Base-by-base conservation (phyloP, 140 eudicot species). In the Senecio squalidus region DNA sequence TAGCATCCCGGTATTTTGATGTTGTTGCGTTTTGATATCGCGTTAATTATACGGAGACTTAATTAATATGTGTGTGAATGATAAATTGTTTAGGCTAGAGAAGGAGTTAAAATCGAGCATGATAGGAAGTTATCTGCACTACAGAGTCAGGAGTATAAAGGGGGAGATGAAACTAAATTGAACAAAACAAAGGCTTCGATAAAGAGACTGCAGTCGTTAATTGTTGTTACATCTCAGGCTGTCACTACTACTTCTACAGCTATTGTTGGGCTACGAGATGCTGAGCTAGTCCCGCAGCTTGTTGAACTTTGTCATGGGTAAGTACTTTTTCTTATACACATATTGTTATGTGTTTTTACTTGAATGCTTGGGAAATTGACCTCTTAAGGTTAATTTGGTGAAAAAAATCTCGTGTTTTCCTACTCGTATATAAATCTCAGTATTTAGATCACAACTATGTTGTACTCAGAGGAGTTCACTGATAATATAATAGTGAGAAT, bases 271-370 rank as follows among this genome's bases (percentile, higher is more conserved):
- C 66, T 78, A 49, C 63, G 98, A 54, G 95, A 90, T 73, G 64
- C 94, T 17, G 94, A 86, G 56, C 88, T 90, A 25, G 90, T 90
- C 43, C 95, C 96, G 0, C 95, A 86, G 77, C 95, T 90, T 76
- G 84, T 86, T 22, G 96, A 90, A 73, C 90, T 90, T 22, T 90
- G 98, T 73, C 95, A 90, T 31, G 98, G 98, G 98, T 90, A 51
- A 69, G 80, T 70, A 49, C 29, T 18, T 57, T 24, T 29, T 41
- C 21, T 13, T 22, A 0, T 40, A 25, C 22, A 15, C 49, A 14
- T 58, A 8, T 11, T 49, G 30, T 8, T 22, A 8, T 40, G 15
- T 23, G 30, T 23, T 49, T 9, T 49, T 49, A 49, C 55, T 49
- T 11, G 31, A 20, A 49, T 47, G 54, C n/a, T 47, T 47, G 20